Base-by-base conservation (phyloP, 352 stramenopile genomes). In the Phytophthora syringae region DNA sequence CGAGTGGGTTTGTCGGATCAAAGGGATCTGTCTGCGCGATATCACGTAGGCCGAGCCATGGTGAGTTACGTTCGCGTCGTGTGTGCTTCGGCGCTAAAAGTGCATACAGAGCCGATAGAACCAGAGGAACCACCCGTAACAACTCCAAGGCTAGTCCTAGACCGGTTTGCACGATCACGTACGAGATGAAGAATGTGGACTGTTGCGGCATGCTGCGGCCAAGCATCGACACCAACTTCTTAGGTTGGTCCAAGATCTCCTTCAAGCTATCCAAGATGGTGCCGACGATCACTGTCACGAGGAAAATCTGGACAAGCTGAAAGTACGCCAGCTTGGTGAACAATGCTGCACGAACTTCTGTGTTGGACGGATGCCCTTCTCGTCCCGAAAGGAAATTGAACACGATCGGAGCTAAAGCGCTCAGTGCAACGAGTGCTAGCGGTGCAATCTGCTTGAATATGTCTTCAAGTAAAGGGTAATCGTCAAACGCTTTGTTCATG, bases 141-240 rank as follows among this genome's bases (percentile, higher is more conserved):
- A 94, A 70, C 62, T 92, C 82, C 20, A 94, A 28, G 10, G 74
- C 61, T 12, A 93, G 53, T 15, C 67, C 80, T 20, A 94, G 57
- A 2, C 86, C 81, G 3, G 80, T 92, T 30, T 76, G 80, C 11
- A 92, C 74, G 57, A 93, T 87, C 47, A 94, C 75, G 63, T 89
- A 94, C 20, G 82, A 89, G 67, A 93, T 94, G 64, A 93, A 94
- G 44, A 90, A 89, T 37, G 83, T 91, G n/a, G 84, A 92, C 59
- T 93, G 86, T 51, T 89, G 81, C 15, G 86, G 82, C 73, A 94
- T 93, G 25, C 79, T 90, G 27, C 68, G 69, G 5, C 84, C 86
- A 42, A 94, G 80, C 77, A 94, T 90, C 1, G 52, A 60, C 25
- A 94, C 86, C 7, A 93, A 47, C 24, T 58, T 76, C 61, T 90